phyloP scores from a whole-genome alignment of 1,284 basidiomycete genomes.

The Malassezia yamatoensis region DNA sequence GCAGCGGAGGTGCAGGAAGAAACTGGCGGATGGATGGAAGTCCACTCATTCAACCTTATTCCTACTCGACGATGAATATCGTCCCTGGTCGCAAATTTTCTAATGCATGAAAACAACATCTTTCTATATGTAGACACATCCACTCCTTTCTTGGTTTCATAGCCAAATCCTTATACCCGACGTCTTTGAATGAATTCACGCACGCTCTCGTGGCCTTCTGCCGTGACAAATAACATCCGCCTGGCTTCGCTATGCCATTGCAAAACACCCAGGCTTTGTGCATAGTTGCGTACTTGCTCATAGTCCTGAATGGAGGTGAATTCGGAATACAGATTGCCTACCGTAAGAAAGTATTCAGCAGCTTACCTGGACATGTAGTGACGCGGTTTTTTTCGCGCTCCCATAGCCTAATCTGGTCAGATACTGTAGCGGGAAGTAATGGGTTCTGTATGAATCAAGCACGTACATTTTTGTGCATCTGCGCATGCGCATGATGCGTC shows the following conservation, averaged over 20 bases:
- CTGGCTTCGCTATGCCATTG: slow-evolving; percentile 64
- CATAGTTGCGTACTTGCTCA: slow-evolving; percentile 74
- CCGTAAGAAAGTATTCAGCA: slow-evolving; percentile 48
- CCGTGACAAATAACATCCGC: slow-evolving; percentile 70
- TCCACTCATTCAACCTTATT: slow-evolving; percentile 22
- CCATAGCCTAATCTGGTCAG: slow-evolving; percentile 96
- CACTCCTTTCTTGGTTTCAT: background rate
- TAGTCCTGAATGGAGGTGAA: slow-evolving; percentile 79
- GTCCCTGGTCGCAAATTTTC: background rate
- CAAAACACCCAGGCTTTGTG: slow-evolving; percentile 67
- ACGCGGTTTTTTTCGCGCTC: slow-evolving; percentile 90
- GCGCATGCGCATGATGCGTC: slow-evolving; percentile 85
- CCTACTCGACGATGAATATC: background rate
- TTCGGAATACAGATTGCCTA: slow-evolving; percentile 61
- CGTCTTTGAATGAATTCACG: slow-evolving; percentile 32
- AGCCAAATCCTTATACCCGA: slow-evolving; percentile 6
- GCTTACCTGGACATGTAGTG: slow-evolving; percentile 50
- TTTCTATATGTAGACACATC: background rate
- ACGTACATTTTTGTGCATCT: slow-evolving; percentile 85
- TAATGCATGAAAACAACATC: background rate
- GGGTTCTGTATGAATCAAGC: slow-evolving; percentile 57
- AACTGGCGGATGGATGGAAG: slow-evolving; percentile 39
- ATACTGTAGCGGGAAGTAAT: slow-evolving; percentile 82
- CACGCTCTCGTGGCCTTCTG: slow-evolving; percentile 55
- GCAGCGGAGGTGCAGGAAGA: slow-evolving; percentile 31